Conservation (phyloP, 345 rosid species). For the Zanthoxylum bungeanum region DNA sequence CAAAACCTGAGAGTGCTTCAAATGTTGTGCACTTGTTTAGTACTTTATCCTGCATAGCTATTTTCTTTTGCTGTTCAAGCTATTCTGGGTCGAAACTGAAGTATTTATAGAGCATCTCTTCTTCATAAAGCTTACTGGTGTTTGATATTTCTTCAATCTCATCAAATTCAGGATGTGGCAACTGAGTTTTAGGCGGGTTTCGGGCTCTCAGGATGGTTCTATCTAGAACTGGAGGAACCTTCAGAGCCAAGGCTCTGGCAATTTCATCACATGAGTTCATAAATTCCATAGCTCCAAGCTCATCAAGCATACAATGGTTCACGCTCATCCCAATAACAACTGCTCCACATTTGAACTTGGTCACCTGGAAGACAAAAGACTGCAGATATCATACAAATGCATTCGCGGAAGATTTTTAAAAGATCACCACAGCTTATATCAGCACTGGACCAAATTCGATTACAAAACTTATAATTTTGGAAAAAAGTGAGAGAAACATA, state of each 20-base stretch:
- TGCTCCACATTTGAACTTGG: conserved; percentile 81
- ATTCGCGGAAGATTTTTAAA: not conserved
- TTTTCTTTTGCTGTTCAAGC: conserved; percentile 53
- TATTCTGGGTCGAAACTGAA: conserved; percentile 65
- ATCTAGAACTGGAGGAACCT: conserved; percentile 58
- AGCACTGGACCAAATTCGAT: not conserved
- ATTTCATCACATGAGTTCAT: conserved; percentile 83
- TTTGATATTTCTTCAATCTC: conserved; percentile 64
- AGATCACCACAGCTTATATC: too few species aligned
- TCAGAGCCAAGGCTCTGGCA: conserved; percentile 69
- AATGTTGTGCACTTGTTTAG: conserved; percentile 59
- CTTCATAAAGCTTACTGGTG: conserved; percentile 54
- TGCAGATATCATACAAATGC: not conserved
- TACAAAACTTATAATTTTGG: too few species aligned
- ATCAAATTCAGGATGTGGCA: conserved; percentile 64
- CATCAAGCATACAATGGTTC: conserved; percentile 91
- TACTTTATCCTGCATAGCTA: conserved; percentile 39
- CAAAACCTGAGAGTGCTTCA: conserved; percentile 70
- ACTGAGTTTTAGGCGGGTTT: conserved; percentile 52
- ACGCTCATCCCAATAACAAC: conserved; percentile 65
- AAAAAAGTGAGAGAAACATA: not conserved
- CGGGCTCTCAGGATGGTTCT: conserved; percentile 55
- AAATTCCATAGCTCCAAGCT: conserved; percentile 81
- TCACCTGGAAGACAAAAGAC: conserved; percentile 48
- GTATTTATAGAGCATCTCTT: conserved; percentile 57